Evolutionary conservation across 768 basidiomycete species (phyloP), one percentile per base, ranked within the genome.

Genomic region (Chalciporus pseudorubinellus): DNA sequence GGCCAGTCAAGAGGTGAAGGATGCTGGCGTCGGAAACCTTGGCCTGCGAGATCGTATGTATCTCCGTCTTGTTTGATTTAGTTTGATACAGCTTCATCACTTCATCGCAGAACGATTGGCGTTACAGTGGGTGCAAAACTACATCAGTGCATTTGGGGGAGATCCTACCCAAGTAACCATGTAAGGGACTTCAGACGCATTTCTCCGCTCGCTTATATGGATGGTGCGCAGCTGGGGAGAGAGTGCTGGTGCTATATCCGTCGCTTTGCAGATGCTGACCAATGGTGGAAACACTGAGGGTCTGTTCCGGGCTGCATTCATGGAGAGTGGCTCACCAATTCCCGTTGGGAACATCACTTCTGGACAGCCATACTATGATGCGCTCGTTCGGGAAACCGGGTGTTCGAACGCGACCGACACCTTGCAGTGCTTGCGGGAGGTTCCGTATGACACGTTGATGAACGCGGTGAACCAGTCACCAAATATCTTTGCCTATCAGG

Each of bases 101-200:
- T 21, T 16, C 1, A 11, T 5, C 22, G n/a, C 56, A 76, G 66
- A 68, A 46, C 59, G 69, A 9, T 55, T 69, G 8, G 79, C 77
- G 1, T 59, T 80, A 10, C 56, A 72, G 55, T 82, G 79, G 85
- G 76, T 87, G 0, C 80, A 85, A 57, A 64, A 73, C 20, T 79
- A 87, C 56, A 84, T 87, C 39, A 70, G 57, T 14, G 63, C 64
- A 0, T 88, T 87, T 55, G 85, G 86, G 11, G 84, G 84, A 13
- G 80, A 79, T 53, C 72, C 70, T n/a, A 59, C n/a, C 11, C 73
- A 76, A 66, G 76, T 75, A 7, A 62, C 70, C 12, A 58, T 69
- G 62, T 63, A 47, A 50, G 11, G 6, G 7, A 6, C n/a, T 46
- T 28, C 14, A 14, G 22, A 31, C 19, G 16, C 6, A 19, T 52